Evolutionary conservation across 2,329 filamentous ascomycete species (phyloP).

Genomic region (Clonostachys solani): DNA sequence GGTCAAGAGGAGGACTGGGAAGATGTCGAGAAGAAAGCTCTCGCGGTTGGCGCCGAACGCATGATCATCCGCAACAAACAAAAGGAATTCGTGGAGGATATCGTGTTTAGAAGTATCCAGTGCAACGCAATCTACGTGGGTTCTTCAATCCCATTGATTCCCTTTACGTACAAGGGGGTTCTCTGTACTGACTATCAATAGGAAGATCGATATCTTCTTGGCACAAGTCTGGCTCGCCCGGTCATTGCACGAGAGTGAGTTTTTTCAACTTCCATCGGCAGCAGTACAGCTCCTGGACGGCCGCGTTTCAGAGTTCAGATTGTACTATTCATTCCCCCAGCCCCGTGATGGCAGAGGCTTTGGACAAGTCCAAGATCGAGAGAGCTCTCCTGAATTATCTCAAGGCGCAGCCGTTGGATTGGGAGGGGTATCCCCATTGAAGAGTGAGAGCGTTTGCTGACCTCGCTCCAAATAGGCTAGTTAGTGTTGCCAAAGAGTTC

Average conservation of each 20-base stretch:
- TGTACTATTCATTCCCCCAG: too few relatives aligned
- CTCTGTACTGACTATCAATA: background rate
- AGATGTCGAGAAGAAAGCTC: conserved; percentile 62
- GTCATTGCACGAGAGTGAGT: conserved; percentile 53
- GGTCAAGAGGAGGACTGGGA: conserved; percentile 69
- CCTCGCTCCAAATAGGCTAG: conserved; percentile 27
- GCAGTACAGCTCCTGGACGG: too few relatives aligned
- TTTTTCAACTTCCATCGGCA: too few relatives aligned
- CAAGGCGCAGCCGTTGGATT: too few relatives aligned
- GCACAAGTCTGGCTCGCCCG: conserved; percentile 56
- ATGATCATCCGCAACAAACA: conserved; percentile 57
- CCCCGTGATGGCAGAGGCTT: too few relatives aligned
- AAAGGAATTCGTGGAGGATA: conserved; percentile 69
- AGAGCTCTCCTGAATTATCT: too few relatives aligned
- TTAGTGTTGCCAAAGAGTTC: conserved; percentile 31
- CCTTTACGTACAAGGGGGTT: too few relatives aligned
- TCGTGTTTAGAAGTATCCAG: conserved; percentile 72
- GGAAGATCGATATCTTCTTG: conserved; percentile 17
- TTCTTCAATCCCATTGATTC: too few relatives aligned
- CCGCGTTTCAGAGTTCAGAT: too few relatives aligned
- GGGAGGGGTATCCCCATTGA: too few relatives aligned
- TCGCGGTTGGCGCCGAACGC: conserved; percentile 9
- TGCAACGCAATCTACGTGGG: conserved; percentile 55
- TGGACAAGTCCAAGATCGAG: too few relatives aligned
- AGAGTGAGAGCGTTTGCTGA: too few relatives aligned